These are phyloP conservation scores for Aspergillus egyptiacus DNA, from an alignment of 495 filamentous ascomycete species.

Conservation along the genomic window DNA sequence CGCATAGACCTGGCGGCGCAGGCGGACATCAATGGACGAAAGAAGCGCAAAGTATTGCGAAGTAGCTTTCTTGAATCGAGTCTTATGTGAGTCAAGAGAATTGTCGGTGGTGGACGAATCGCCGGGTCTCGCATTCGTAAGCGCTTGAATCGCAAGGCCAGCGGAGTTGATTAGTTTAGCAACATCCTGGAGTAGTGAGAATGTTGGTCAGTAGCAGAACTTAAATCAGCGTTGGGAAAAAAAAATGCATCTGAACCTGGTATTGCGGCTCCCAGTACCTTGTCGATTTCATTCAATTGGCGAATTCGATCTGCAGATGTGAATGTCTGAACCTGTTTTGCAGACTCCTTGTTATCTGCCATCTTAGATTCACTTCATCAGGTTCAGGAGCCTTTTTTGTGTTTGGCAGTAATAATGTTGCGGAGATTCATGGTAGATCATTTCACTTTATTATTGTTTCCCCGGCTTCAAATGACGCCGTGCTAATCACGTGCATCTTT, in stretches of 20 bases:
- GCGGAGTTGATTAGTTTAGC: conserved; percentile 60
- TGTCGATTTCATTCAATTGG: conserved; percentile 70
- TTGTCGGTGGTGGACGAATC: conserved; percentile 28
- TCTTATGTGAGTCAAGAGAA: conserved; percentile 47
- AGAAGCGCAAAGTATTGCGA: conserved; percentile 64
- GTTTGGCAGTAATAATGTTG: not conserved
- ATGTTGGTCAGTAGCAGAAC: not conserved
- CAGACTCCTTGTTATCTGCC: conserved; percentile 18
- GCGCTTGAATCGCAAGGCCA: conserved; percentile 60
- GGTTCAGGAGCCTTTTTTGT: not conserved
- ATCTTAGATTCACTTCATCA: conserved; percentile 8
- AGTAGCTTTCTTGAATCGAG: conserved; percentile 55
- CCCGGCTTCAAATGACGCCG: not conserved
- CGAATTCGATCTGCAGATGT: conserved; percentile 67
- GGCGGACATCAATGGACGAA: conserved; percentile 60
- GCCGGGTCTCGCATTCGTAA: conserved; percentile 49
- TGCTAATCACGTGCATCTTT: conserved; percentile 1
- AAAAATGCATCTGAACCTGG: not conserved
- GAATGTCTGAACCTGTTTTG: conserved; percentile 31
- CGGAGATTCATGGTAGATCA: not conserved
- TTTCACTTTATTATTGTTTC: too few relatives aligned
- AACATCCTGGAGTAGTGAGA: conserved; percentile 40
- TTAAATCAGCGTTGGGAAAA: not conserved
- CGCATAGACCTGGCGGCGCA: conserved; percentile 72
- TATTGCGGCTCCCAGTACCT: conserved; percentile 39